Evolutionary conservation across 164 flowering plant genomes (phyloP).

Genomic region (Hamamelis virginiana): DNA sequence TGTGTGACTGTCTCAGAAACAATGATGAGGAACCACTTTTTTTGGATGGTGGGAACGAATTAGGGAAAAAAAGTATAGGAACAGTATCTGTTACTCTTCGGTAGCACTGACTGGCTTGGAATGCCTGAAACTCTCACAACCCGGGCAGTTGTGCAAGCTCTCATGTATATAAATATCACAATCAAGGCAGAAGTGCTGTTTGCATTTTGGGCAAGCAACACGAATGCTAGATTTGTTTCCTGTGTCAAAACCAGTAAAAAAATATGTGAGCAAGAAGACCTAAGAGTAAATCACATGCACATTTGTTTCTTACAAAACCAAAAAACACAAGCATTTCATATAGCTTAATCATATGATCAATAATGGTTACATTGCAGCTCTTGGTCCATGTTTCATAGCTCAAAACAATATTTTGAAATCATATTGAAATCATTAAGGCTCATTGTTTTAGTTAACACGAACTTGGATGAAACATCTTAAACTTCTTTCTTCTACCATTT

Average conservation of each 20-base stretch:
- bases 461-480: no score
- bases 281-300: background rate
- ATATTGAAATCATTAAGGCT: no score
- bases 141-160: conserved; percentile 97
- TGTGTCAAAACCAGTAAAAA: conserved; percentile 31
- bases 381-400: no score
- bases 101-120: conserved; percentile 23
- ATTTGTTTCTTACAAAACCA: background rate
- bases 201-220: conserved; percentile 85
- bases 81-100: background rate
- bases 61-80: background rate
- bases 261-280: background rate
- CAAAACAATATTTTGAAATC: no score
- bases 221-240: conserved; percentile 56
- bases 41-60: background rate
- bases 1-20: background rate
- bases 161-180: conserved; percentile 97
- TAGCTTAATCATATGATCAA: no score
- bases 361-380: no score
- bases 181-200: conserved; percentile 78
- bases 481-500: no score
- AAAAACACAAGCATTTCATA: no score
- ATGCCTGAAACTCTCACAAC: conserved; percentile 76
- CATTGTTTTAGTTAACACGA: no score
- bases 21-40: background rate